A percentile compares a stretch with the other conserved stretches of the same genome.
These are phyloP conservation scores for Polytrichum formosum DNA, from an alignment of 225 moss, liverwort and hornwort species.

Conservation along the genomic window DNA sequence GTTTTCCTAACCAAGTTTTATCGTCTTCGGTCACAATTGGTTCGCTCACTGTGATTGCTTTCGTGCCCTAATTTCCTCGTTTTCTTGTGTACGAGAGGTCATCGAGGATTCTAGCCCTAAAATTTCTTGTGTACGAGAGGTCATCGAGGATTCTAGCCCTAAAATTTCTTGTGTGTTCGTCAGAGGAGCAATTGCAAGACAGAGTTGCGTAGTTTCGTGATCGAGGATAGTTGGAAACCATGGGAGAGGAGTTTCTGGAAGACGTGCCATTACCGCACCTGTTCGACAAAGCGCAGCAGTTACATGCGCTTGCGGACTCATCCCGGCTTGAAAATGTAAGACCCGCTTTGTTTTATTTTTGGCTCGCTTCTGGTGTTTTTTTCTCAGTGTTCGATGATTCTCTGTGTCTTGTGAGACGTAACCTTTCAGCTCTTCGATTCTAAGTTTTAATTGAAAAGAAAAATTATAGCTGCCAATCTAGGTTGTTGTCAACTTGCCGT, in stretches of 20 bases:
- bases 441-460: slow-evolving; percentile 8
- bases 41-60: too few species aligned
- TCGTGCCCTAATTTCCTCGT: too few species aligned
- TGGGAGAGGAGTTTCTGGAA: slow-evolving; percentile 78
- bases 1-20: too few species aligned
- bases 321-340: slow-evolving; percentile 57
- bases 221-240: slow-evolving; percentile 17
- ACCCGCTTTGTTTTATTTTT: neutral
- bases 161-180: too few species aligned
- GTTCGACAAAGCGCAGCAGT: slow-evolving; percentile 65
- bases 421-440: neutral
- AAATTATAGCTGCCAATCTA: neutral
- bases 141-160: too few species aligned
- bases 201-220: too few species aligned
- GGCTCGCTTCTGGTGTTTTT: neutral
- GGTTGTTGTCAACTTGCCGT: neutral
- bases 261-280: slow-evolving; percentile 79
- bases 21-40: too few species aligned
- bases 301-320: slow-evolving; percentile 48
- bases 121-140: too few species aligned
- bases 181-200: too few species aligned
- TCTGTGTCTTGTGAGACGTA: neutral
- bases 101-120: too few species aligned
- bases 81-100: too few species aligned
- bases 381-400: neutral